These are phyloP conservation scores for Manihot esculenta DNA, from an alignment of 441 rosid genomes.

Conservation along the genomic window DNA sequence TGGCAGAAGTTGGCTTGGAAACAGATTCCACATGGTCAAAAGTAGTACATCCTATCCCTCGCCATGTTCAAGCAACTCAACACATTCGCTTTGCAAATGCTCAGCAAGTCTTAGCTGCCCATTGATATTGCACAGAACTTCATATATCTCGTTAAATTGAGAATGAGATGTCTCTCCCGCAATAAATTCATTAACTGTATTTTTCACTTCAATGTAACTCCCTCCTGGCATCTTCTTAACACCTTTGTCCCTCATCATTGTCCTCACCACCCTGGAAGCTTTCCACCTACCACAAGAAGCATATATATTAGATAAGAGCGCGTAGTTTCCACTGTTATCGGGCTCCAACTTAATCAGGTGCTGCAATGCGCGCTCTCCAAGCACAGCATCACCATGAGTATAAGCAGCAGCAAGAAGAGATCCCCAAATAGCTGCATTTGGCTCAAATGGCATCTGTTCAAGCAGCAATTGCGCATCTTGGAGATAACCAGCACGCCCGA, in stretches of 20 bases:
- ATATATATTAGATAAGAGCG: slow-evolving; percentile 53
- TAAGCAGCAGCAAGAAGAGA: slow-evolving; percentile 68
- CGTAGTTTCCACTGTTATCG: slow-evolving; percentile 67
- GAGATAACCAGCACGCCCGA: slow-evolving; percentile 63
- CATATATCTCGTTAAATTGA: slow-evolving; percentile 37
- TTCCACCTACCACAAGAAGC: slow-evolving; percentile 61
- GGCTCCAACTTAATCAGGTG: slow-evolving; percentile 61
- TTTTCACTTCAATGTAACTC: slow-evolving; percentile 59
- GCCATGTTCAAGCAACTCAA: slow-evolving; percentile 26
- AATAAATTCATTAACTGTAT: slow-evolving; percentile 48
- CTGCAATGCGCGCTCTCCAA: slow-evolving; percentile 58
- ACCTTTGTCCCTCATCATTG: slow-evolving; percentile 56
- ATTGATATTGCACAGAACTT: slow-evolving; percentile 27
- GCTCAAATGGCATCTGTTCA: slow-evolving; percentile 55
- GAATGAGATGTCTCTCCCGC: slow-evolving; percentile 54
- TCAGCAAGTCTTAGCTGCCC: slow-evolving; percentile 34
- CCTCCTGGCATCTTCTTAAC: slow-evolving; percentile 58
- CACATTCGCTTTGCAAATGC: slow-evolving; percentile 22
- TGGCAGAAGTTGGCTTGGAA: background rate
- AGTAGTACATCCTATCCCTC: slow-evolving; percentile 19
- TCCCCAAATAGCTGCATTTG: slow-evolving; percentile 77
- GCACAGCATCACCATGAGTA: slow-evolving; percentile 50
- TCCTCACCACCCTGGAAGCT: slow-evolving; percentile 53
- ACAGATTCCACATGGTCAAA: background rate
- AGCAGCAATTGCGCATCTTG: slow-evolving; percentile 49